Base-by-base conservation (phyloP, 2,329 filamentous ascomycete genomes). In the Colletotrichum phormii region DNA sequence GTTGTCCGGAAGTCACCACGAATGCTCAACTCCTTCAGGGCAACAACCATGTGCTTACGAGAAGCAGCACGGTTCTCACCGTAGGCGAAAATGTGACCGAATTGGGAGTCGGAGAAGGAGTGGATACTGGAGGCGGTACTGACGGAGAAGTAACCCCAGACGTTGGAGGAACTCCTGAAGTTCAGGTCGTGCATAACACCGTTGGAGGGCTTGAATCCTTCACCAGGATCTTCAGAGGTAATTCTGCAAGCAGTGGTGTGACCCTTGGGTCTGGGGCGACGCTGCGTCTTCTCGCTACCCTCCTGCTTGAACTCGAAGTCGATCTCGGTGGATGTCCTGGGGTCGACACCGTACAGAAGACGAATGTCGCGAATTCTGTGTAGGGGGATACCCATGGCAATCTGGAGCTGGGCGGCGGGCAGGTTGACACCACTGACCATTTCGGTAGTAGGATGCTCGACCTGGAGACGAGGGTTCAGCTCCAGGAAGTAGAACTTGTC, bases 401-500 rank as follows among this genome's bases (percentile, higher is more conserved):
- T 93, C 87, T 99, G 97, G 65, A 99, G 93, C 87, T 99, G 97
- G 67, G 97, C 97, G 75, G 97, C 97, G 63, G 97, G 97, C 82
- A 99, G 85, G 85, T 98, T 98, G 81, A 99, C 97, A 81, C 97
- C 97, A 79, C 93, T 97, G 76, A 99, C 97, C 97, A 99, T 99
- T 84, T 99, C 97, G 33, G 97, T 99, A 65, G 96, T 99, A 58
- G 97, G 97, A 86, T 99, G 97, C 90, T 99, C 97, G 85, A 99
- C 97, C 87, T 99, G 97, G 67, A 99, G 93, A 94, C 97, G 95
- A 62, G 97, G 97, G 88, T 99, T 99, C 81, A 99, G 87, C 86
- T 99, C 97, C 76, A 99, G 88, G 88, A 99, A 99, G 90, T 98
- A 99, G 88, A 99, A 99, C 85, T 98, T 97, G 89, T 98, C 95